Evolutionary conservation across 768 basidiomycete genomes (phyloP).

Genomic region (Tricholoma sp.): DNA sequence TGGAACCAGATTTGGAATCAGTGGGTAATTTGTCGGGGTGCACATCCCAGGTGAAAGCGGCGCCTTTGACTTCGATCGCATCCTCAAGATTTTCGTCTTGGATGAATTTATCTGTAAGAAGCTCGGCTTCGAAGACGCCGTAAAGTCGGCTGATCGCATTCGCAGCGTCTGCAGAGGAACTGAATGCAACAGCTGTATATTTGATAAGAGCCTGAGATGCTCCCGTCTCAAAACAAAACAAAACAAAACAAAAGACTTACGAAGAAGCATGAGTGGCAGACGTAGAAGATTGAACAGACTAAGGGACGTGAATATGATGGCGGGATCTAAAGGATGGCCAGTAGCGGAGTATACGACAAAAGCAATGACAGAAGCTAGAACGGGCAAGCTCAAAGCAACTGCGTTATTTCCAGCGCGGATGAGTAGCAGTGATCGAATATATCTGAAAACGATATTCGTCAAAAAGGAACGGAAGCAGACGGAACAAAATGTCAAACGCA

Average conservation of each 20-base stretch:
- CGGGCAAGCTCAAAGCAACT: conserved; percentile 66
- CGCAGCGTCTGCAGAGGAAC: conserved; percentile 77
- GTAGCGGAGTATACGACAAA: conserved; percentile 74
- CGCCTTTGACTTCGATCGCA: conserved; percentile 64
- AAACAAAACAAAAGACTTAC: conserved; percentile 25
- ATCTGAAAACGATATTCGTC: conserved; percentile 28
- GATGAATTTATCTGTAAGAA: conserved; percentile 51
- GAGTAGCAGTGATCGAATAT: conserved; percentile 62
- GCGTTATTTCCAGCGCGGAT: conserved; percentile 64
- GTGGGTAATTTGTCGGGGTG: conserved; percentile 38
- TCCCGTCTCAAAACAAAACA: not conserved
- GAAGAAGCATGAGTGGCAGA: conserved; percentile 72
- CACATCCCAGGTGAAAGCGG: conserved; percentile 84
- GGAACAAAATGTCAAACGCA: conserved; percentile 25
- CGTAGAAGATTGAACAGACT: conserved; percentile 81
- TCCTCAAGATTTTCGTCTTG: conserved; percentile 50
- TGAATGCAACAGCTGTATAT: conserved; percentile 55
- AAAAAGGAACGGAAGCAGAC: not conserved
- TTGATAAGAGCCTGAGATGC: not conserved
- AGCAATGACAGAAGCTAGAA: conserved; percentile 70
- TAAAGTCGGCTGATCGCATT: conserved; percentile 76
- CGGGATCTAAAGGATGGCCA: conserved; percentile 64
- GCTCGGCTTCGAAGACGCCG: conserved; percentile 82
- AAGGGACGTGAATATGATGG: conserved; percentile 77
- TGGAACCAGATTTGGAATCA: conserved; percentile 27